phyloP scores from a whole-genome alignment of 176 grass and related monocot genomes.

The bread wheat (Triticum aestivum) region IWGSC_CS_RefSeq_v2.1 NC_057798.1:414753795-414754294 shows the following conservation, averaged over 20 bases:
- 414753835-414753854: not conserved
- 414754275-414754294: slow-evolving; percentile 75
- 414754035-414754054: slow-evolving; percentile 89
- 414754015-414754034: slow-evolving; percentile 75
- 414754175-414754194: not conserved
- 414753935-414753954: not conserved
- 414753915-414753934: not conserved
- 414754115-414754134: slow-evolving; percentile 73
- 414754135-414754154: slow-evolving; percentile 34
- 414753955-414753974: not conserved
- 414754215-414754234: slow-evolving; percentile 62
- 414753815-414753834: slow-evolving; percentile 3
- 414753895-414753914: not conserved
- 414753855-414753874: not conserved
- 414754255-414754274: slow-evolving; percentile 84
- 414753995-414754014: slow-evolving; percentile 71
- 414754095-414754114: slow-evolving; percentile 88
- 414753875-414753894: not conserved
- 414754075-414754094: slow-evolving; percentile 92
- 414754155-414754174: not conserved
- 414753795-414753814: not conserved
- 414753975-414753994: slow-evolving; percentile 27
- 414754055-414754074: slow-evolving; percentile 78
- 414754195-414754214: slow-evolving; percentile 44
- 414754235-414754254: slow-evolving; percentile 73